phyloP scores from a whole-genome alignment of 768 basidiomycete genomes.

The Russula sp. region DNA sequence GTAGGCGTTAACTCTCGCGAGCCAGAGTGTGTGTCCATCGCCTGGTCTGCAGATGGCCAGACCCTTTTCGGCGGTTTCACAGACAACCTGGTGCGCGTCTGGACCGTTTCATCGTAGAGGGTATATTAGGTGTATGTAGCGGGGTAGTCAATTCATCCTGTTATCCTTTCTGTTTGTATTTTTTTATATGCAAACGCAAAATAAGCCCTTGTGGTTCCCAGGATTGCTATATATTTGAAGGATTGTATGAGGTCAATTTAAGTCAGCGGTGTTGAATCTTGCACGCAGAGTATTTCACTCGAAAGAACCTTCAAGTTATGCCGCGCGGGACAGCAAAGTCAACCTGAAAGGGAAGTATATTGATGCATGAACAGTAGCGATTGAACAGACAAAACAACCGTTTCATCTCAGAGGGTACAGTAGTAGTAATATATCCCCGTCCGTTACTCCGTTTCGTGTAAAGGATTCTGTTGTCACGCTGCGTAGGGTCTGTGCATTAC shows the following conservation, averaged over 20 bases:
- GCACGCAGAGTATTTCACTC: no score
- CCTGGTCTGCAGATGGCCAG: constrained; percentile 98
- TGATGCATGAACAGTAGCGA: no score
- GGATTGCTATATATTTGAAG: background rate
- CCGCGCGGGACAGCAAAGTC: no score
- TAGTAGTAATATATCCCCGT: no score
- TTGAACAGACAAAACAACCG: no score
- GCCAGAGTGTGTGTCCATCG: constrained; percentile 93
- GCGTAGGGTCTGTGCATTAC: no score
- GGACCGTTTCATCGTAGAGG: constrained; percentile 67
- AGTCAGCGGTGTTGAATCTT: background rate
- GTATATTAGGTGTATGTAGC: constrained; percentile 22
- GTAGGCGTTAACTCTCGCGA: constrained; percentile 66
- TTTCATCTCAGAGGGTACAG: no score
- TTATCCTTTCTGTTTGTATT: constrained; percentile 31
- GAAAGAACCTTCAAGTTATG: no score
- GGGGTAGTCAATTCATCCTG: constrained; percentile 19
- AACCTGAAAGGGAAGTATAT: no score
- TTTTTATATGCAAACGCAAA: constrained; percentile 31
- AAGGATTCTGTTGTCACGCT: no score
- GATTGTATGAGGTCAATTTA: no score
- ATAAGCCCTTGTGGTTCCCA: constrained; percentile 26
- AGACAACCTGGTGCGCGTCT: constrained; percentile 90
- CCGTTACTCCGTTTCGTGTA: no score
- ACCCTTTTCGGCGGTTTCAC: constrained; percentile 97